phyloP scores from a whole-genome alignment of 495 filamentous ascomycete genomes.

The Staphylotrichum tortipilum region DNA sequence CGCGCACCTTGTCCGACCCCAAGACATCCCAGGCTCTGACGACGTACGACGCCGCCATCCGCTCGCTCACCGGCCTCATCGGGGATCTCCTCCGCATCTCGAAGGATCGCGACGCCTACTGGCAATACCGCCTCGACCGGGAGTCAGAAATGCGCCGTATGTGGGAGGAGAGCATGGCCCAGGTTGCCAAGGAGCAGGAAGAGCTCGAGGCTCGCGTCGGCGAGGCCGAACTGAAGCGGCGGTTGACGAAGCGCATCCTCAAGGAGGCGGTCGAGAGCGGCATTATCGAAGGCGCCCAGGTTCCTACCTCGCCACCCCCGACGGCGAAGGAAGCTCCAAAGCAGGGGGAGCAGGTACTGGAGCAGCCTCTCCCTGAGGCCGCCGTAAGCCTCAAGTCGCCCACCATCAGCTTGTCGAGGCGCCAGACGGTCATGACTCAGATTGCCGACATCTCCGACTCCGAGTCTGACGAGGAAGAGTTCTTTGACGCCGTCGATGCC shows the following conservation, averaged over 20 bases:
- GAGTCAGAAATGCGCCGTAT: constrained; percentile 81
- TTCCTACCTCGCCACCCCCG: constrained; percentile 28
- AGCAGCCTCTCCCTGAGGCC: constrained; percentile 21
- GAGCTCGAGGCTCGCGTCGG: constrained; percentile 77
- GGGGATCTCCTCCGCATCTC: constrained; percentile 86
- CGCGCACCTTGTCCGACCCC: constrained; percentile 61
- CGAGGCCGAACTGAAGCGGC: constrained; percentile 83
- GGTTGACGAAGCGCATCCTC: constrained; percentile 78
- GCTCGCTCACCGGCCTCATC: constrained; percentile 75
- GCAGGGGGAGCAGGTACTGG: constrained; percentile 23
- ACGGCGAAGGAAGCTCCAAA: constrained; percentile 26
- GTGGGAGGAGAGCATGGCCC: constrained; percentile 99
- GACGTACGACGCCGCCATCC: constrained; percentile 83
- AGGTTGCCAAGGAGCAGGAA: constrained; percentile 87
- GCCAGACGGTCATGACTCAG: constrained; percentile 52
- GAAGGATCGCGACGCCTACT: constrained; percentile 86
- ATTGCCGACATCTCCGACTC: constrained; percentile 63
- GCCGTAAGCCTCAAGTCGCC: constrained; percentile 39
- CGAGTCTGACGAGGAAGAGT: constrained; percentile 82
- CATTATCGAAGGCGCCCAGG: constrained; percentile 35
- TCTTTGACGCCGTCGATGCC: constrained; percentile 93
- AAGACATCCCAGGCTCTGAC: constrained; percentile 67
- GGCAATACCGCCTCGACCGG: constrained; percentile 87
- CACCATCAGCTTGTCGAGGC: constrained; percentile 34
- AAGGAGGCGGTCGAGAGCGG: constrained; percentile 72